These are phyloP conservation scores for Aureococcus anophagefferens DNA, from an alignment of 108 stramenopile species.

Conservation along the genomic window DNA sequence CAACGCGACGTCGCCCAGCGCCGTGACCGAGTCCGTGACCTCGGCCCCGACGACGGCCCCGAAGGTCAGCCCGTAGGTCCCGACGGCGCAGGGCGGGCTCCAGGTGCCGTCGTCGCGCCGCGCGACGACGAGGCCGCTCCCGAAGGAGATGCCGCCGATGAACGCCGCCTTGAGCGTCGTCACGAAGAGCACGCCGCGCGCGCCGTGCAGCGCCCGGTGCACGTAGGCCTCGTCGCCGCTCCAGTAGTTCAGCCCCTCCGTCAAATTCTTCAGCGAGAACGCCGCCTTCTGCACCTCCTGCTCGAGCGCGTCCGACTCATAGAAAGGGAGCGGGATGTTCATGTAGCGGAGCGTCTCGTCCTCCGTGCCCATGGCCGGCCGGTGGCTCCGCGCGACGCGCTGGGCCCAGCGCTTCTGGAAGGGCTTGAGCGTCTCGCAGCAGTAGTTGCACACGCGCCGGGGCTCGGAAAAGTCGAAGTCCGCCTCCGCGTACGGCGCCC, in stretches of 20 bases:
- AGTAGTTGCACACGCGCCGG: not conserved
- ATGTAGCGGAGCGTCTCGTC: not conserved
- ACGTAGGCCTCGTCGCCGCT: not conserved
- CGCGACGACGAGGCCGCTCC: conserved; percentile 24
- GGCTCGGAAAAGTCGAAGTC: too few relatives aligned
- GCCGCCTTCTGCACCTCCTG: not conserved
- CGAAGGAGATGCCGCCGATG: conserved; percentile 10
- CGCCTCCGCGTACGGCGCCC: not conserved
- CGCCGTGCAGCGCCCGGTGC: conserved; percentile 5
- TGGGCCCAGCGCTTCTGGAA: not conserved
- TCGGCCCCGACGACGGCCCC: conserved; percentile 39
- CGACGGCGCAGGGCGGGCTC: conserved; percentile 78
- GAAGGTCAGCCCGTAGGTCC: conserved; percentile 67
- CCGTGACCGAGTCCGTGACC: conserved; percentile 24
- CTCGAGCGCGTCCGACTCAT: too few relatives aligned
- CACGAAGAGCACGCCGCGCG: conserved; percentile 16
- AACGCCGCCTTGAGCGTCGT: conserved; percentile 24
- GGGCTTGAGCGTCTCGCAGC: not conserved
- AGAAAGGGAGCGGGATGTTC: not conserved
- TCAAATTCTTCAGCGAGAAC: not conserved
- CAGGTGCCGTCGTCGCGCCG: conserved; percentile 29
- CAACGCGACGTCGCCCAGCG: not conserved
- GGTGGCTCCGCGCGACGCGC: not conserved
- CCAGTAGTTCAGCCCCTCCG: not conserved
- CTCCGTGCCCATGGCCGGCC: not conserved